Conservation (phyloP, 129 eudicot genomes). For the Logfia minima region DNA sequence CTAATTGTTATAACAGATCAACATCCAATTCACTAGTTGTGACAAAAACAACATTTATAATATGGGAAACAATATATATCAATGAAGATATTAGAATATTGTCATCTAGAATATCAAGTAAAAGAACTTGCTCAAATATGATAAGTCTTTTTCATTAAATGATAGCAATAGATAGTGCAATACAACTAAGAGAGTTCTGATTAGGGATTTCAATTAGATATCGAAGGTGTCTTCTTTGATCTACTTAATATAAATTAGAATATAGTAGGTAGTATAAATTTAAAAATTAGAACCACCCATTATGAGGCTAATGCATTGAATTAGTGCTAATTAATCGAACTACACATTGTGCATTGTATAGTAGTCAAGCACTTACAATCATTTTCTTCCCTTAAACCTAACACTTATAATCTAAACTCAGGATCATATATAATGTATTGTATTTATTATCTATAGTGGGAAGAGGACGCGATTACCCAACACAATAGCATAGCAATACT, state of each 20-base stretch:
- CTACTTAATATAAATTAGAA: background rate
- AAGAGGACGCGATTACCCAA: slow-evolving; percentile 40
- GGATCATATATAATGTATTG: slow-evolving; percentile 18
- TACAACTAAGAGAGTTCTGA: too few relatives aligned
- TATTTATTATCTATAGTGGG: slow-evolving; percentile 44
- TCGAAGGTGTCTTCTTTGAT: too few relatives aligned
- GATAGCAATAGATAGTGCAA: too few relatives aligned
- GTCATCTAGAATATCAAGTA: too few relatives aligned
- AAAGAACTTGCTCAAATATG: too few relatives aligned
- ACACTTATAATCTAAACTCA: slow-evolving; percentile 27
- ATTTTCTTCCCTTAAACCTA: slow-evolving; percentile 51
- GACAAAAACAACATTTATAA: too few relatives aligned
- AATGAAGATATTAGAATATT: too few relatives aligned
- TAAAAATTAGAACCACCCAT: background rate
- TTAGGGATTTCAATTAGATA: too few relatives aligned
- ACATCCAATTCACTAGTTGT: too few relatives aligned
- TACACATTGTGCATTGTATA: slow-evolving; percentile 41
- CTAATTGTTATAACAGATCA: too few relatives aligned
- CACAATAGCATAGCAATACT: background rate
- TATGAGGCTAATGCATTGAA: slow-evolving; percentile 17
- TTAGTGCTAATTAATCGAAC: slow-evolving; percentile 21
- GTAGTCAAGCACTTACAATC: slow-evolving; percentile 49
- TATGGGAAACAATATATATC: too few relatives aligned
- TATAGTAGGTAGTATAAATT: background rate
- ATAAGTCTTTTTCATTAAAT: too few relatives aligned